Conservation (phyloP, 1,284 basidiomycete species). For the Puccinia novopanici region DNA sequence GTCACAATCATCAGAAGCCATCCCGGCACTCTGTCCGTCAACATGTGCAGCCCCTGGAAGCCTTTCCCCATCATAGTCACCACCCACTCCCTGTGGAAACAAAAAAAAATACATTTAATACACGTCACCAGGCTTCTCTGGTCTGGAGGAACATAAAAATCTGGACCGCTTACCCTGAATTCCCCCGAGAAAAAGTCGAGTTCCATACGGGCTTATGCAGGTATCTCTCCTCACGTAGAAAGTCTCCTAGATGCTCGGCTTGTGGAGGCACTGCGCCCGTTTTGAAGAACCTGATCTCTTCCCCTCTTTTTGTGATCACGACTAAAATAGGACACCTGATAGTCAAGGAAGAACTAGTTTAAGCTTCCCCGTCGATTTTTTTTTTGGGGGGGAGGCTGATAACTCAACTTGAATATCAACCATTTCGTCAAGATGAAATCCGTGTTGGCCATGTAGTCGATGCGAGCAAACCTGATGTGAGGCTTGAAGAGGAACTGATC, state of each 20-base stretch:
- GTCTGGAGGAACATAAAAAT: not conserved
- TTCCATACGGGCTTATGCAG: constrained; percentile 39
- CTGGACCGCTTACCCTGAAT: constrained; percentile 19
- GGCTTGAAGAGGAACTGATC: constrained; percentile 37
- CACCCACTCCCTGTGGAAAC: constrained; percentile 39
- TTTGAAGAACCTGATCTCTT: constrained; percentile 53
- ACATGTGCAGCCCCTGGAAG: constrained; percentile 27
- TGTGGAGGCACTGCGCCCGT: constrained; percentile 51
- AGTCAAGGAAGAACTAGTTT: not conserved
- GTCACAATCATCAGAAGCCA: constrained; percentile 46
- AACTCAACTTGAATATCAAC: constrained; percentile 50
- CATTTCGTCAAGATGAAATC: constrained; percentile 47
- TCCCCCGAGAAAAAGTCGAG: constrained; percentile 39
- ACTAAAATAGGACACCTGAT: constrained; percentile 54
- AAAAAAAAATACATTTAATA: too few species aligned
- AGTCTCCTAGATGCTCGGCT: constrained; percentile 38
- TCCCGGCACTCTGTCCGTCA: constrained; percentile 40
- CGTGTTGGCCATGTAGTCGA: constrained; percentile 49
- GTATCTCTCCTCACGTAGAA: constrained; percentile 32
- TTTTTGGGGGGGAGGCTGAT: not conserved
- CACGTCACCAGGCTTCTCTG: too few species aligned
- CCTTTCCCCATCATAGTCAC: constrained; percentile 4
- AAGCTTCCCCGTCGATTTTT: not conserved
- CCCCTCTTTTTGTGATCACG: constrained; percentile 51
- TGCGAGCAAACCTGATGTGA: constrained; percentile 38